Percentiles rank a stretch among this genome's conserved stretches.
phyloP scores from a whole-genome alignment of 2,329 filamentous ascomycete species.

The Arthroderma sp. region DNA sequence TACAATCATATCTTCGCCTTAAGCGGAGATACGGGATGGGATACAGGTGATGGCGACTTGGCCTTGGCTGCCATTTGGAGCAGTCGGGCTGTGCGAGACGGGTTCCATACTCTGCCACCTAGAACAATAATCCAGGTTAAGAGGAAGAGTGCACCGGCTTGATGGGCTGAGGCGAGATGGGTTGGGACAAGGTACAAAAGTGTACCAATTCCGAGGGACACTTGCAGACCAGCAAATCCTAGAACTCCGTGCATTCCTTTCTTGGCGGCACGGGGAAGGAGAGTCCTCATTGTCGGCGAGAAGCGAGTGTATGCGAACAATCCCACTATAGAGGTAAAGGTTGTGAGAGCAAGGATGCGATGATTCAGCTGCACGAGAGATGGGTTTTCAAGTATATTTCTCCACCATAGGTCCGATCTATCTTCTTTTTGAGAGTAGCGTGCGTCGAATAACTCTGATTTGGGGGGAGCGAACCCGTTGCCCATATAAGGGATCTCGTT shows the following conservation, averaged over 20 bases:
- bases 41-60: constrained; percentile 7
- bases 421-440: constrained; percentile 76
- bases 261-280: constrained; percentile 43
- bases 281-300: constrained; percentile 48
- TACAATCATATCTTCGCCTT: too few species aligned
- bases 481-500: constrained; percentile 99
- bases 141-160: constrained; percentile 76
- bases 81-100: constrained; percentile 49
- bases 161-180: constrained; percentile 76
- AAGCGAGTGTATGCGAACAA: constrained; percentile 71
- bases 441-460: constrained; percentile 66
- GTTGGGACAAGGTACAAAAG: constrained; percentile 89
- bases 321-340: constrained; percentile 65
- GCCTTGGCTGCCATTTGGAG: constrained; percentile 36
- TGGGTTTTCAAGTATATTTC: constrained; percentile 95
- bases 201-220: constrained; percentile 74
- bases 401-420: constrained; percentile 78
- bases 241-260: constrained; percentile 67
- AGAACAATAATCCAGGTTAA: constrained; percentile 71
- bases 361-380: constrained; percentile 92
- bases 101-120: constrained; percentile 63
- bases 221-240: constrained; percentile 71
- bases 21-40: not conserved
- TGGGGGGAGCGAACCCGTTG: constrained; percentile 64
- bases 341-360: constrained; percentile 78